Conservation (phyloP, 1,139 yeast species). For the Taiozyma sp. region DNA sequence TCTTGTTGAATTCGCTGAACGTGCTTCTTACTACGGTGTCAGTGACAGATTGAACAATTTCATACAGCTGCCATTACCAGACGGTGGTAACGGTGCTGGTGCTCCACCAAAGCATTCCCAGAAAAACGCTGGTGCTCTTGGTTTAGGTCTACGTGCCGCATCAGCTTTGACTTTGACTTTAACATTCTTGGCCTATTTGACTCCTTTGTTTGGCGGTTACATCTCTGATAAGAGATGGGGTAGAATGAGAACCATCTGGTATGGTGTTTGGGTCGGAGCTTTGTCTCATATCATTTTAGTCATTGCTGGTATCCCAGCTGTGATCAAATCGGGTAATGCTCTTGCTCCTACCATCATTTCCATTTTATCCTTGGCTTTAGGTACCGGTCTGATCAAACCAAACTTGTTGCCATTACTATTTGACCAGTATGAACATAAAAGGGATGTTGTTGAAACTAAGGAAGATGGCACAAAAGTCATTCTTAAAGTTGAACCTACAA, state of each 20-base stretch:
- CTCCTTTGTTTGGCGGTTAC: constrained; percentile 76
- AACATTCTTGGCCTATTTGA: constrained; percentile 79
- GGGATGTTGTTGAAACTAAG: constrained; percentile 52
- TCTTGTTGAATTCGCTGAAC: constrained; percentile 72
- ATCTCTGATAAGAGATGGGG: constrained; percentile 73
- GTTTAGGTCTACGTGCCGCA: constrained; percentile 58
- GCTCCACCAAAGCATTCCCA: constrained; percentile 38
- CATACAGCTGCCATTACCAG: constrained; percentile 58
- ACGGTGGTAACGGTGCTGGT: constrained; percentile 42
- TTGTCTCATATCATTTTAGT: constrained; percentile 60
- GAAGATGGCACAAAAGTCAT: constrained; percentile 63
- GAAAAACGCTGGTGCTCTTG: constrained; percentile 50
- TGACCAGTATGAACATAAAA: constrained; percentile 58
- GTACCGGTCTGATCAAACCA: constrained; percentile 80
- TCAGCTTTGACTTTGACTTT: constrained; percentile 74
- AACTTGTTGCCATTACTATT: constrained; percentile 76
- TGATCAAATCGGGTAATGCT: constrained; percentile 41
- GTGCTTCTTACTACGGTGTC: constrained; percentile 78
- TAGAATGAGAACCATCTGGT: constrained; percentile 61
- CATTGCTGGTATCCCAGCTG: constrained; percentile 64
- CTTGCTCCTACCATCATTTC: constrained; percentile 50
- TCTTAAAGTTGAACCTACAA: constrained; percentile 63
- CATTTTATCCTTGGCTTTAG: constrained; percentile 66
- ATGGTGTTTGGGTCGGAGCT: constrained; percentile 54
- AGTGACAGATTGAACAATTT: constrained; percentile 75